These are phyloP conservation scores for Breviolum minutum DNA, from an alignment of 73 alveolate genomes.

Conservation along the genomic window DNA sequence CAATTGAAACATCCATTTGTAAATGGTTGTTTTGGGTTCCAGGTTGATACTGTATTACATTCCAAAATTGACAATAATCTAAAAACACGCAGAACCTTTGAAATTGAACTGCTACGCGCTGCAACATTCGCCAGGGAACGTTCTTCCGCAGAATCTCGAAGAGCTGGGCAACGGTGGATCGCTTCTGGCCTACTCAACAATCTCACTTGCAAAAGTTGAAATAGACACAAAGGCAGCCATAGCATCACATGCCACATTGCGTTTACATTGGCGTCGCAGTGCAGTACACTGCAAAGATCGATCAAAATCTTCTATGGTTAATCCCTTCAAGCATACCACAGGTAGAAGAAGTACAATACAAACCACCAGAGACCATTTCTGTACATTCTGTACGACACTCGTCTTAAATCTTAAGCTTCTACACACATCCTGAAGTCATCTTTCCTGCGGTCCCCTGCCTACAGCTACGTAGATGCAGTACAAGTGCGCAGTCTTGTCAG, in stretches of 20 bases:
- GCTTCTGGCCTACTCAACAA: constrained; percentile 98
- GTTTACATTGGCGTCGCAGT: background rate
- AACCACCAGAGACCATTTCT: background rate
- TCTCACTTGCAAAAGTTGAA: background rate
- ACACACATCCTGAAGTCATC: too few species aligned
- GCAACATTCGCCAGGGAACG: background rate
- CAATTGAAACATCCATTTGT: too few species aligned
- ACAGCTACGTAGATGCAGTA: constrained; percentile 99
- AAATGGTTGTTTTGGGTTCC: too few species aligned
- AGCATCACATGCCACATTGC: background rate
- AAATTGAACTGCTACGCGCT: too few species aligned
- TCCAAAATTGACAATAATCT: too few species aligned
- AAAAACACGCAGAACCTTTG: too few species aligned
- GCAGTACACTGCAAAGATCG: too few species aligned
- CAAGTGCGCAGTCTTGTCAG: constrained; percentile 96
- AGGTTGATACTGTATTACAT: too few species aligned
- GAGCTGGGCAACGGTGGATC: constrained; percentile 99
- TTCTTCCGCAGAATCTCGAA: constrained; percentile 96
- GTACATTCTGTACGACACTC: background rate
- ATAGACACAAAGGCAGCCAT: background rate
- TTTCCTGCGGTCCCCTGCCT: background rate
- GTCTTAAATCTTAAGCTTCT: background rate
- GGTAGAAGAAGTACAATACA: too few species aligned
- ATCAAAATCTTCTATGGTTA: too few species aligned
- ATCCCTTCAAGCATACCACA: too few species aligned